A percentile compares a stretch with the other conserved stretches of the same genome.
These are phyloP conservation scores for Nyctanthes arbortristis DNA, from an alignment of 257 asterid species.

Conservation along the genomic window DNA sequence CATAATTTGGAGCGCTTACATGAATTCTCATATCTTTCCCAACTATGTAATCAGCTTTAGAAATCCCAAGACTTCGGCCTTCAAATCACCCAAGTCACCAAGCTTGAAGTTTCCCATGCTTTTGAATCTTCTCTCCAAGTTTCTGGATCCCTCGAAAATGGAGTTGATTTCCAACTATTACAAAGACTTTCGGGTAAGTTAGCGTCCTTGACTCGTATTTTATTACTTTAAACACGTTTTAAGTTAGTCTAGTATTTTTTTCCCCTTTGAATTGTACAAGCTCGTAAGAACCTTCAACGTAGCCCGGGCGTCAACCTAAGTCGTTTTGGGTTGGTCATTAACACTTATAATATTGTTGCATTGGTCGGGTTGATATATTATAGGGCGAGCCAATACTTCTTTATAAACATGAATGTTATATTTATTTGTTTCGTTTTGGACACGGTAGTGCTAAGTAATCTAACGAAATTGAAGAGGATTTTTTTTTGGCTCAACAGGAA, in stretches of 20 bases:
- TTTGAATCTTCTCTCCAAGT: conserved; percentile 35
- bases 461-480: too few relatives aligned
- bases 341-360: too few relatives aligned
- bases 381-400: too few relatives aligned
- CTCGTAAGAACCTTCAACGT: too few relatives aligned
- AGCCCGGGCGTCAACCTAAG: too few relatives aligned
- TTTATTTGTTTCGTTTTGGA: too few relatives aligned
- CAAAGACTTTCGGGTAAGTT: conserved; percentile 34
- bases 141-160: conserved; percentile 37
- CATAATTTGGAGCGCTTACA: conserved; percentile 43
- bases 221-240: not conserved
- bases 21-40: conserved; percentile 55
- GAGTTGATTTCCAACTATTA: conserved; percentile 24
- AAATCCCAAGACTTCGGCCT: conserved; percentile 1
- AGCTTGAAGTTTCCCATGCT: conserved; percentile 29
- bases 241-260: too few relatives aligned
- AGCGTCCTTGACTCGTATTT: not conserved
- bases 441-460: too few relatives aligned
- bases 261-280: too few relatives aligned
- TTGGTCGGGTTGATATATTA: too few relatives aligned
- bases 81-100: conserved; percentile 20
- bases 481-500: conserved; percentile 28
- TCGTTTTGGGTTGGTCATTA: too few relatives aligned
- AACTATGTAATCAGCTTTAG: conserved; percentile 37
- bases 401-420: too few relatives aligned